Conservation (phyloP, 805 yeast species). For the Isabelozyma gotoi region DNA sequence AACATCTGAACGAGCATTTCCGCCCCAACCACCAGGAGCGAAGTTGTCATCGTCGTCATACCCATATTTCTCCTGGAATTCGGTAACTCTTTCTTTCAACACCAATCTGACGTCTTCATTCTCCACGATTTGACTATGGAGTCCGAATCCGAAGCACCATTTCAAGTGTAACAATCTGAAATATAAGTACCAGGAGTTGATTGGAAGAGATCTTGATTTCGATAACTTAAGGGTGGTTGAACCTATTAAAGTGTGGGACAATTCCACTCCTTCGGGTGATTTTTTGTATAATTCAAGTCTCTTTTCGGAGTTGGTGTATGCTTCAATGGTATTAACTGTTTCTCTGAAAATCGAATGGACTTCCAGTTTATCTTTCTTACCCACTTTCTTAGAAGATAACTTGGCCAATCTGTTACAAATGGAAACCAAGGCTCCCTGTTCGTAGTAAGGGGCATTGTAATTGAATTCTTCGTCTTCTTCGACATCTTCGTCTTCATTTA, state of each 20-base stretch:
- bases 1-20: conserved; percentile 9
- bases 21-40: conserved; percentile 5
- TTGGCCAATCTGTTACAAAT: conserved; percentile 44
- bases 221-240: conserved; percentile 42
- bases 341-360: conserved; percentile 62
- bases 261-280: conserved; percentile 35
- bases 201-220: conserved; percentile 45
- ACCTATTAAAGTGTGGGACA: conserved; percentile 27
- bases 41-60: conserved; percentile 10
- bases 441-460: conserved; percentile 51
- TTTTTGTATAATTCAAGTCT: conserved; percentile 36
- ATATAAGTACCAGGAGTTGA: conserved; percentile 52
- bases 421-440: conserved; percentile 46
- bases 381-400: conserved; percentile 54
- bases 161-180: conserved; percentile 47
- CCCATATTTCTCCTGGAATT: conserved; percentile 18
- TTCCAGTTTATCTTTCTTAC: conserved; percentile 63
- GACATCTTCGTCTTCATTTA: conserved; percentile 32
- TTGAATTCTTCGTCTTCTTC: conserved; percentile 43
- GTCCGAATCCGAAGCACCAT: conserved; percentile 53
- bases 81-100: conserved; percentile 33
- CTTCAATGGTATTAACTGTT: conserved; percentile 47
- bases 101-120: conserved; percentile 34
- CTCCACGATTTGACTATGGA: conserved; percentile 47
- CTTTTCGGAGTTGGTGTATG: conserved; percentile 32